Evolutionary conservation across 352 stramenopile species (phyloP).

Genomic region (Achlya hypogyna): DNA sequence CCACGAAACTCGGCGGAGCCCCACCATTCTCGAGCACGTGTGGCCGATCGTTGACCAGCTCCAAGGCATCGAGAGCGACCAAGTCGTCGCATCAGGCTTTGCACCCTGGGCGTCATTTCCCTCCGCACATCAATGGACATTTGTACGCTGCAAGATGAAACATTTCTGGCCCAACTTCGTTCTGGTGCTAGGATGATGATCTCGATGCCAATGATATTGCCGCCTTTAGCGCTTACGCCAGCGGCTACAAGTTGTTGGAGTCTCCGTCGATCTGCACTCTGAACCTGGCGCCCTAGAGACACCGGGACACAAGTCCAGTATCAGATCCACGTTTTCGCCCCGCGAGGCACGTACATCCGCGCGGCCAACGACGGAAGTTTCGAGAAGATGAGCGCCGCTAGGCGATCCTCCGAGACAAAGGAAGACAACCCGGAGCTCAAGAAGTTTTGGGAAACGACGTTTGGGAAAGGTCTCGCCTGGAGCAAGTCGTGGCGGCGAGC

Average conservation of each 20-base stretch:
- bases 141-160: not conserved
- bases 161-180: not conserved
- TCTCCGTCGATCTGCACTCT: not conserved
- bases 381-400: not conserved
- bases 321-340: not conserved
- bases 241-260: not conserved
- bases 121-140: not conserved
- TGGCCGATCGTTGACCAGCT: not conserved
- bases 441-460: not conserved
- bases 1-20: conserved; percentile 1
- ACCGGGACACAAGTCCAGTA: not conserved
- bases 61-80: not conserved
- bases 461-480: not conserved
- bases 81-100: not conserved
- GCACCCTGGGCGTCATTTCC: not conserved
- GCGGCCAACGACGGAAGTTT: not conserved
- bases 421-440: not conserved
- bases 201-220: not conserved
- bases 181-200: not conserved
- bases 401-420: not conserved
- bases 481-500: not conserved
- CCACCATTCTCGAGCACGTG: conserved; percentile 1
- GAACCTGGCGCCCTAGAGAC: not conserved
- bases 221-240: conserved; percentile 6
- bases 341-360: not conserved